A percentile compares a stretch with the other conserved stretches of the same genome.
These are phyloP conservation scores for Magnusiomyces tetraspermus DNA, from an alignment of 1,139 yeast genomes.

Conservation along the genomic window DNA sequence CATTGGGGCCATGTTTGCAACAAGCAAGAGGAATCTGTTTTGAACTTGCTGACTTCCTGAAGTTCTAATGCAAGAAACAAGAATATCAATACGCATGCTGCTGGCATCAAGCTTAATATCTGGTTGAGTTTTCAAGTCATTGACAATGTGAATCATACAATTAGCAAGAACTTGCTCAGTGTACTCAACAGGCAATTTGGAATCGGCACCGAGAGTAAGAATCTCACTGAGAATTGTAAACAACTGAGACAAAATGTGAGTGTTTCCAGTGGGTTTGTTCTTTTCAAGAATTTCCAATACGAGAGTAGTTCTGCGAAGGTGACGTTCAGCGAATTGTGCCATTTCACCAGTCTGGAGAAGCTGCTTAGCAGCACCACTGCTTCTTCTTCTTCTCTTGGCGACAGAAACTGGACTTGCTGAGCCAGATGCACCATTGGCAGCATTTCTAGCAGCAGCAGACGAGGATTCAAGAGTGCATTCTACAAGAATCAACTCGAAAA, in stretches of 20 bases:
- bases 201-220: slow-evolving; percentile 81
- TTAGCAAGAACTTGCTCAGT: slow-evolving; percentile 86
- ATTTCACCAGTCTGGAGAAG: slow-evolving; percentile 62
- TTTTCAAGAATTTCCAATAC: slow-evolving; percentile 70
- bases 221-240: slow-evolving; percentile 76
- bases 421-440: slow-evolving; percentile 35
- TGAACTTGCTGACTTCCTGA: slow-evolving; percentile 92
- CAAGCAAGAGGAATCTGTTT: slow-evolving; percentile 71
- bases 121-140: slow-evolving; percentile 28
- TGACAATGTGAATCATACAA: slow-evolving; percentile 68
- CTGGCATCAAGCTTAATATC: slow-evolving; percentile 46
- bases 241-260: slow-evolving; percentile 40
- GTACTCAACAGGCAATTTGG: slow-evolving; percentile 80
- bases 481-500: slow-evolving; percentile 43
- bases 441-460: slow-evolving; percentile 23
- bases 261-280: slow-evolving; percentile 41
- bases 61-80: slow-evolving; percentile 82
- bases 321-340: slow-evolving; percentile 64
- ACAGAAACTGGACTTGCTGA: slow-evolving; percentile 37
- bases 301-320: slow-evolving; percentile 67
- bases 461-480: slow-evolving; percentile 37
- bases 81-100: slow-evolving; percentile 74
- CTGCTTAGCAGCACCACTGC: slow-evolving; percentile 67
- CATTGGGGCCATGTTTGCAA: slow-evolving; percentile 77
- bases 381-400: slow-evolving; percentile 52